Percentiles rank a stretch among this genome's conserved stretches.
These are phyloP conservation scores for Fistulifera pelliculosa DNA, from an alignment of 108 stramenopile species.

Conservation along the genomic window DNA sequence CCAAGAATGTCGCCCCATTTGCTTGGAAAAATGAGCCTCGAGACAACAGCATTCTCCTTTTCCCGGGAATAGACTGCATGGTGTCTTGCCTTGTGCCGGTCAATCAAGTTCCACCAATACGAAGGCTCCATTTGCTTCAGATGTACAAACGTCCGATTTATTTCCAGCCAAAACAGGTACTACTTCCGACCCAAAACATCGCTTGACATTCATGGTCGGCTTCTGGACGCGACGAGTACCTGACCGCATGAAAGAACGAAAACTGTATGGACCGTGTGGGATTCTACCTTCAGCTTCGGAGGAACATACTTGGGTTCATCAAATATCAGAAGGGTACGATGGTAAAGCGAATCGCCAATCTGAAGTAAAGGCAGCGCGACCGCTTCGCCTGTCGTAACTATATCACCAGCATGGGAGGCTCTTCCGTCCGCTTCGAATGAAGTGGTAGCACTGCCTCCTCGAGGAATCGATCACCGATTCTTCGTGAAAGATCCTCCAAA, in stretches of 20 bases:
- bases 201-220: conserved; percentile 80
- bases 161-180: not conserved
- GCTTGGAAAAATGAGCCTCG: conserved; percentile 44
- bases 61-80: conserved; percentile 77
- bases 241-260: conserved; percentile 50
- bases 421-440: conserved; percentile 6
- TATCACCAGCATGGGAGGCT: conserved; percentile 69
- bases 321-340: conserved; percentile 28
- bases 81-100: conserved; percentile 77
- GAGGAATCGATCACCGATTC: conserved; percentile 66
- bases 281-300: conserved; percentile 58
- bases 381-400: conserved; percentile 21
- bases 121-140: not conserved
- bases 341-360: not conserved
- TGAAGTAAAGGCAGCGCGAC: conserved; percentile 1
- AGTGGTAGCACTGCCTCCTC: conserved; percentile 28
- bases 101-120: not conserved
- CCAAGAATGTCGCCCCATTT: conserved; percentile 33
- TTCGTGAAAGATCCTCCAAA: conserved; percentile 67
- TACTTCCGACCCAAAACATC: conserved; percentile 11
- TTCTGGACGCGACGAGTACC: conserved; percentile 82
- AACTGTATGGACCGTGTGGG: conserved; percentile 78
- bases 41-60: conserved; percentile 60
- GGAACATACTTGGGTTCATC: conserved; percentile 61
- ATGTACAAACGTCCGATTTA: too few relatives aligned